Evolutionary conservation across 495 filamentous ascomycete species (phyloP), one percentile per base, ranked within the genome.

Genomic region (Podospora bellae-mahoneyi): DNA sequence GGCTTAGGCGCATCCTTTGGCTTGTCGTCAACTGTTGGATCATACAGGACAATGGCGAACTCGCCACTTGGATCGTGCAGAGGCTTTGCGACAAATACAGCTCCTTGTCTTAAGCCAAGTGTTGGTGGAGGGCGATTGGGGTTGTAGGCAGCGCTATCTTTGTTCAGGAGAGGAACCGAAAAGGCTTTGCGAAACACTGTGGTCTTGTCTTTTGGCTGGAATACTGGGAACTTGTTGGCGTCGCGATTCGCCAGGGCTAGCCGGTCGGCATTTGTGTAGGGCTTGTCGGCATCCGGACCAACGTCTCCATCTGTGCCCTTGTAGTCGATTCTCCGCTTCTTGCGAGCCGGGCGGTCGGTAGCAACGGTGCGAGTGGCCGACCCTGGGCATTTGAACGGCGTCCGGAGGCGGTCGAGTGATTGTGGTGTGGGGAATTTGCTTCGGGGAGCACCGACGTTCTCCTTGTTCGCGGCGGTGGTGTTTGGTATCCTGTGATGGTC

Each of bases 1-100:
- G 84, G 83, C 70, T 86, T 83, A 16, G 83, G 80, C 3, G 82
- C 77, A 55, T 81, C 84, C 44, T 85, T 87, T 0, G 88, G 85
- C 69, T 91, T 89, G 73, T 94, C 93, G 73, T 99, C 95, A 48
- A 98, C 80, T 0, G 95, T 99, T 16, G 95, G 95, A 75, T 99
- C 95, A 71, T 96, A 94, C 10, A 99, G 79, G 5, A 99, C 95
- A 72, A 99, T 98, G 1, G 95, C 90, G 79, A 98, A 96, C 73
- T 99, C 96, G 66, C 92, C 96, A 74, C 90, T 92, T 0, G 95
- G 95, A 73, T 99, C 95, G 76, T 99, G 96, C 65, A 99, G 77
- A 55, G 95, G 90, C 72, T 92, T 96, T 23, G 93, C 92, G 15
- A 97, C 84, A 77, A 98, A 97, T 5, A 88, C 86, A 2, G 91